Evolutionary conservation across 2,329 filamentous ascomycete genomes (phyloP).

Genomic region (Drechslera avenae): DNA sequence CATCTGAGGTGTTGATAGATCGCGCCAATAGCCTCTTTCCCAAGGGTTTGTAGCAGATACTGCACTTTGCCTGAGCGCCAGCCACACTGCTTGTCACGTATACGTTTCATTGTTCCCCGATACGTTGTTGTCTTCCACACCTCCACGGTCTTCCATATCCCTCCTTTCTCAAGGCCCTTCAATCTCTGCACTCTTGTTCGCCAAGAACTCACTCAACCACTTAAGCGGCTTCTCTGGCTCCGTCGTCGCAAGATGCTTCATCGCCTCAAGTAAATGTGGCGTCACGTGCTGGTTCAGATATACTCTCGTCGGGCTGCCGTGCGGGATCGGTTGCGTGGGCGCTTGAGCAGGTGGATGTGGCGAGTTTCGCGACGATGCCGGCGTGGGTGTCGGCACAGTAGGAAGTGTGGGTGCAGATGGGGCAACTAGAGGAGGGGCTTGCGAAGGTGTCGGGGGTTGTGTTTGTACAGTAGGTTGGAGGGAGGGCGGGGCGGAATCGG

Average conservation of each 20-base stretch:
- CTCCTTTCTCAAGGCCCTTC: constrained; percentile 43
- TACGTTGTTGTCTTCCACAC: background rate
- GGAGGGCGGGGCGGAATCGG: background rate
- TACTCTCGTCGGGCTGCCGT: constrained; percentile 55
- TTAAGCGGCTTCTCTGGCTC: constrained; percentile 59
- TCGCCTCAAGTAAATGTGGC: constrained; percentile 57
- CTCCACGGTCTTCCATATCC: background rate
- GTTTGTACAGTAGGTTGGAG: constrained; percentile 17
- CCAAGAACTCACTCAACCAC: constrained; percentile 56
- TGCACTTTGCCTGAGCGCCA: background rate
- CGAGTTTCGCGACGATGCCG: constrained; percentile 42
- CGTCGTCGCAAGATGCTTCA: constrained; percentile 57
- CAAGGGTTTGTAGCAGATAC: background rate
- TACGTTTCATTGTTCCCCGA: background rate
- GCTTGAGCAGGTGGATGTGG: constrained; percentile 41
- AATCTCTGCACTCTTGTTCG: constrained; percentile 54
- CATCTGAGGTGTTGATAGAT: too few relatives aligned
- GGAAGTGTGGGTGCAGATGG: constrained; percentile 6
- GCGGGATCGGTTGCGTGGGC: constrained; percentile 49
- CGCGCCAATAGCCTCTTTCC: background rate
- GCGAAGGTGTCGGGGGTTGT: constrained; percentile 14
- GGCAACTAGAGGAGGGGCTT: background rate
- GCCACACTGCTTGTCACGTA: background rate
- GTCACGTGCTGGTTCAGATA: constrained; percentile 58
- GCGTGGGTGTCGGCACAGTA: constrained; percentile 14